Base-by-base conservation (phyloP, 2,329 filamentous ascomycete species). In the Nemania sp. region DNA sequence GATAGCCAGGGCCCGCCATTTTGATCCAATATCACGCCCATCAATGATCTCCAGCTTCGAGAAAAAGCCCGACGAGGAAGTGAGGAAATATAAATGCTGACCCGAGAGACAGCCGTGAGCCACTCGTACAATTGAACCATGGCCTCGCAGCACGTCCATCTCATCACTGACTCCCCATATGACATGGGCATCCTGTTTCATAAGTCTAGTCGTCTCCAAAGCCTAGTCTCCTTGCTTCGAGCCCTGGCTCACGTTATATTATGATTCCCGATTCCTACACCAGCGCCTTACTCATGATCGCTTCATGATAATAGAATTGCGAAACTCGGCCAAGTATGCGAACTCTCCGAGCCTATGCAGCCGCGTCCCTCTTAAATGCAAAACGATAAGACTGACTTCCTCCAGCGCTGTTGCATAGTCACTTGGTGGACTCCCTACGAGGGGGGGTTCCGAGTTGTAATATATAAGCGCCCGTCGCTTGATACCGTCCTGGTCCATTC, bases 381-480 rank as follows among this genome's bases (percentile, higher is more conserved):
- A 60, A 48, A 57, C 50, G 47, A 51, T 52, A 41, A 57, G n/a
- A 57, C 47, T 46, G 31, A 46, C 31, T 45, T 34, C 50, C 50
- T 40, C 14, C 22, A 45, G 26, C 30, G 43, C 42, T 50, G 45
- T 26, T 37, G 23, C 12, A 31, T 23, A 49, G 46, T 50, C 20
- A 19, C 40, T 20, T 36, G 24, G 33, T 47, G 30, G 49, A 34
- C 40, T 52, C 34, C 50, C 54, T 17, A 44, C 33, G 37, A 54
- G 45, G 53, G 49, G 34, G 44, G 42, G 44, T 52, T 44, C 49
- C 45, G 40, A 53, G 36, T 44, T 46, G 53, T 52, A 44, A 56
- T 59, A 59, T 58, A 58, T 59, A 56, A n/a, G 56, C 49, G 52
- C 45, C 56, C 49, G 40, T 48, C 30, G 42, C 45, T 46, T 44